phyloP scores from a whole-genome alignment of 2,329 filamentous ascomycete species.

The Amauroascus verrucosus region DNA sequence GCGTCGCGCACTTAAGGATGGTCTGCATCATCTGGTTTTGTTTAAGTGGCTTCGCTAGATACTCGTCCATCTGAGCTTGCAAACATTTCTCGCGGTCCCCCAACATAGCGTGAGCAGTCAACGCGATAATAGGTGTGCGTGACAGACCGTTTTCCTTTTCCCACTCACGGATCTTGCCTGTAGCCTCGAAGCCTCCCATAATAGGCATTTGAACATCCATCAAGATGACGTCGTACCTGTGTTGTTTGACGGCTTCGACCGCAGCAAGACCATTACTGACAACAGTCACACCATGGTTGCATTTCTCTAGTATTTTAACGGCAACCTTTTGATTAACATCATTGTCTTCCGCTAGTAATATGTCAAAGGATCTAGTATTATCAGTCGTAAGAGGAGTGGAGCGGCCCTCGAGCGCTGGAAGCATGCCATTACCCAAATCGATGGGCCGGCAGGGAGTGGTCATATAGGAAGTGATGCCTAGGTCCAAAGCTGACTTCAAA shows the following conservation, averaged over 20 bases:
- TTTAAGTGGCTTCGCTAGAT: constrained; percentile 90
- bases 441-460: constrained; percentile 91
- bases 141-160: constrained; percentile 70
- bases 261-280: constrained; percentile 93
- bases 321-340: constrained; percentile 92
- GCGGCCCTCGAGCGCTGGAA: constrained; percentile 85
- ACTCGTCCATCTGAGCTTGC: constrained; percentile 98
- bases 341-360: constrained; percentile 92
- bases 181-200: constrained; percentile 98
- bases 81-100: constrained; percentile 97
- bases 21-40: constrained; percentile 97
- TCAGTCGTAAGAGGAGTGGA: constrained; percentile 86
- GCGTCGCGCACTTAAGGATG: constrained; percentile 89
- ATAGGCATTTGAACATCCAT: constrained; percentile 99
- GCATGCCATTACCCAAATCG: constrained; percentile 90
- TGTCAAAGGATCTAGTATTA: constrained; percentile 90
- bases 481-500: constrained; percentile 83
- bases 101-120: constrained; percentile 97
- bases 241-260: constrained; percentile 81
- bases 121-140: constrained; percentile 86
- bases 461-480: constrained; percentile 98
- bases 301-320: constrained; percentile 94
- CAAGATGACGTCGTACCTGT: constrained; percentile 88
- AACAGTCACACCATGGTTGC: constrained; percentile 60
- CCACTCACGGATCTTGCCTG: constrained; percentile 90